Conservation (phyloP, 108 stramenopile genomes). For the Cyclostephanos invisitatus region DNA sequence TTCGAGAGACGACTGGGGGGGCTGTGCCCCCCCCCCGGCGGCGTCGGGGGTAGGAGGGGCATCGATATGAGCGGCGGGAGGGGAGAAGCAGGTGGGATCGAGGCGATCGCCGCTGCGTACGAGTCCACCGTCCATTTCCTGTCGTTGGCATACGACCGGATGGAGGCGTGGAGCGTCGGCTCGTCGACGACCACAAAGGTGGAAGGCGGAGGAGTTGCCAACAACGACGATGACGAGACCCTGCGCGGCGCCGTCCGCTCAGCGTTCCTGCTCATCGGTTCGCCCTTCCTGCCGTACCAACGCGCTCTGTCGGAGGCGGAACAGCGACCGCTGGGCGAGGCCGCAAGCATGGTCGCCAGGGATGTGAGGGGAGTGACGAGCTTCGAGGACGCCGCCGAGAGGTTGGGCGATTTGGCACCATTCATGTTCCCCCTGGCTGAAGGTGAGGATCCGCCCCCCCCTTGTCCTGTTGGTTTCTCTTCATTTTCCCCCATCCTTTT, state of each 20-base stretch:
- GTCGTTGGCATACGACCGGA: constrained; percentile 76
- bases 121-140: constrained; percentile 82
- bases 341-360: constrained; percentile 54
- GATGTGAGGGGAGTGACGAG: constrained; percentile 64
- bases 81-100: constrained; percentile 44
- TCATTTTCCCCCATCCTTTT: too few species aligned
- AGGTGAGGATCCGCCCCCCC: constrained; percentile 22
- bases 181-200: constrained; percentile 2
- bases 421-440: constrained; percentile 76
- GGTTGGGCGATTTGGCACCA: constrained; percentile 67
- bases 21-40: constrained; percentile 47
- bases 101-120: constrained; percentile 70
- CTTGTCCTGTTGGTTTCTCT: background rate
- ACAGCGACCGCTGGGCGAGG: constrained; percentile 55
- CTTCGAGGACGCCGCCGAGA: constrained; percentile 59
- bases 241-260: constrained; percentile 48
- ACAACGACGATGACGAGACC: constrained; percentile 36
- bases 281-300: constrained; percentile 75
- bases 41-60: constrained; percentile 20
- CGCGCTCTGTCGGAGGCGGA: constrained; percentile 63
- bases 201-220: background rate
- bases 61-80: constrained; percentile 3
- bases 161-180: constrained; percentile 67
- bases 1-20: constrained; percentile 67
- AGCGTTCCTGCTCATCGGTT: constrained; percentile 60